Evolutionary conservation across 176 grass and related monocot species (phyloP).

Genomic region (Rhynchospora tenuis): DNA sequence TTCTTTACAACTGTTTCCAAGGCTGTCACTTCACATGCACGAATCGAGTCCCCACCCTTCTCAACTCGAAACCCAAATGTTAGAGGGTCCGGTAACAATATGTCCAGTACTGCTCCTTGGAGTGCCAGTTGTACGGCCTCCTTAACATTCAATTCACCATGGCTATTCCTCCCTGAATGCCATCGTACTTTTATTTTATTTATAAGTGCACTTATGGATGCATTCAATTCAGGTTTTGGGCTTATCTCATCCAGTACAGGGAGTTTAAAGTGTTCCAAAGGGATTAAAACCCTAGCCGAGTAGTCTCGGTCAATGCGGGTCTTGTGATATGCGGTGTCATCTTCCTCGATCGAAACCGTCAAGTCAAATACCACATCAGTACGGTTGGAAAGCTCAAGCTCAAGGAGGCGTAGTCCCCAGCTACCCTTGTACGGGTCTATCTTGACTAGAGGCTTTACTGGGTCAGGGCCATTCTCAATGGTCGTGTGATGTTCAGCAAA

Average conservation of each 20-base stretch:
- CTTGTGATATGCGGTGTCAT: conserved; percentile 49
- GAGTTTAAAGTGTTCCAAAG: conserved; percentile 91
- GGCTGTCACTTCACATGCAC: conserved; percentile 75
- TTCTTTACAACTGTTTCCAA: conserved; percentile 82
- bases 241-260: conserved; percentile 96
- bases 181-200: conserved; percentile 97
- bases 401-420: conserved; percentile 83
- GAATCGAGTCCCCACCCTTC: conserved; percentile 36
- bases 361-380: conserved; percentile 97
- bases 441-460: conserved; percentile 47
- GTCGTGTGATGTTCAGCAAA: conserved; percentile 42
- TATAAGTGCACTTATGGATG: conserved; percentile 83
- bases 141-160: conserved; percentile 91
- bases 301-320: conserved; percentile 96
- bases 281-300: conserved; percentile 91
- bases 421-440: conserved; percentile 89
- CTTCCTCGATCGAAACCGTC: conserved; percentile 56
- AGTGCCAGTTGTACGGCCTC: conserved; percentile 86
- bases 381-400: conserved; percentile 91
- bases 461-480: conserved; percentile 23
- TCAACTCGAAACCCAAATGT: conserved; percentile 84
- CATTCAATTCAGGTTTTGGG: conserved; percentile 86
- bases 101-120: conserved; percentile 90
- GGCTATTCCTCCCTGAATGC: conserved; percentile 96
- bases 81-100: conserved; percentile 85